Base-by-base conservation (phyloP, 805 yeast genomes). In the Groenewaldozyma salmanticensis region DNA sequence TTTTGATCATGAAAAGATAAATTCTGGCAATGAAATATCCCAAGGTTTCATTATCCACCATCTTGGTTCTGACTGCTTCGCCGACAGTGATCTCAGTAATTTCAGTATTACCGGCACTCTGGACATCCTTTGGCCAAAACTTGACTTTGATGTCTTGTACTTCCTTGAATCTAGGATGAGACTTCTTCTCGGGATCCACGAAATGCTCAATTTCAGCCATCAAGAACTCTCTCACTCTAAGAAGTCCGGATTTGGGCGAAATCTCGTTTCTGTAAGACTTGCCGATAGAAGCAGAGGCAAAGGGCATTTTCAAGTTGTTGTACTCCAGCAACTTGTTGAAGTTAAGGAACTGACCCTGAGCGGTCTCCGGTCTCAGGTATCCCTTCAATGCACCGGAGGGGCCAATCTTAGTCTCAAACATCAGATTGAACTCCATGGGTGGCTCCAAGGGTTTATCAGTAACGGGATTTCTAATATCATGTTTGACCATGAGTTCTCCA, bases 151-250 rank as follows among this genome's bases (percentile, higher is more conserved):
- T 62, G 60, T 86, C 79, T 54, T 74, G 72, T 42, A 90, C 81
- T 51, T 81, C 84, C 40, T 70, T 67, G 64, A 92, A 94, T 52
- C 80, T 78, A 35, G 79, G 71, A 66, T 92, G 98, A 22, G 70
- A 62, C 68, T 92, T 92, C 67, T 88, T 74, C 37, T 69, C 67
- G 45, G 99, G 98, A 62, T 92, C 99, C 51, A 94, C 96, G 59
- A 77, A 92, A 67, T 92, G 98, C 70, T 92, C 99, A 60, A 92
- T 88, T 73, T 92, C 99, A 44, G 97, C 99, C 98, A 92, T 92
- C 61, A 92, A 71, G 64, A 92, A 92, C 71, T 92, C 99, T 67
- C 99, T 86, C 44, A 94, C 98, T 68, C 99, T 82, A 62, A 92
- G 74, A 54, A 92, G 72, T 54, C 99, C 99, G 21, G 97, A 84